A percentile compares a stretch with the other conserved stretches of the same genome.
These are phyloP conservation scores for Colletotrichum magnum DNA, from an alignment of 2,329 filamentous ascomycete genomes.

Conservation along the genomic window DNA sequence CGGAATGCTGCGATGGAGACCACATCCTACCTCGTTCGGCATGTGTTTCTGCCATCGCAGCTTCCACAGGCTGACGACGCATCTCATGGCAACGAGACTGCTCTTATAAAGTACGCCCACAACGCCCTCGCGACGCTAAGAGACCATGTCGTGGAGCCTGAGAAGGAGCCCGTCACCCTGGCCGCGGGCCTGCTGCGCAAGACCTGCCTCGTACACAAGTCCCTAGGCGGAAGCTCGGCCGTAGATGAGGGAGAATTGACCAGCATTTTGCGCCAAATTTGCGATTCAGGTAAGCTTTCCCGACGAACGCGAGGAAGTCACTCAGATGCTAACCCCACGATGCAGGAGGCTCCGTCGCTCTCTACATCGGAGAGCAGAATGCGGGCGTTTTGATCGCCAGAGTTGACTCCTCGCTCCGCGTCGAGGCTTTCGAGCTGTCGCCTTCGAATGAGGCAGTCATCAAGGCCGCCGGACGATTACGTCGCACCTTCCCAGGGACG, in stretches of 20 bases:
- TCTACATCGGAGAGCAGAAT: slow-evolving; percentile 53
- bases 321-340: neutral
- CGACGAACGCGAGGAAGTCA: too few relatives aligned
- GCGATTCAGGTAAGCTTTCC: neutral
- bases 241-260: neutral
- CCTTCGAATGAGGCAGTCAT: slow-evolving; percentile 46
- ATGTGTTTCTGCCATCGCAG: slow-evolving; percentile 51
- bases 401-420: slow-evolving; percentile 36
- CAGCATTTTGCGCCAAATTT: neutral
- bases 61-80: slow-evolving; percentile 44
- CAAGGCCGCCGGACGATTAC: slow-evolving; percentile 48
- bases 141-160: neutral
- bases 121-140: neutral
- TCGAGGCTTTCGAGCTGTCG: slow-evolving; percentile 54
- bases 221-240: neutral
- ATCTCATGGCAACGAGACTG: neutral
- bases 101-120: neutral
- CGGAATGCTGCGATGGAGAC: too few relatives aligned
- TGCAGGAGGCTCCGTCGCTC: slow-evolving; percentile 42
- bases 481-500: slow-evolving; percentile 47
- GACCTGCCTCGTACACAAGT: neutral
- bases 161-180: neutral
- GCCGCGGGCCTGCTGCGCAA: neutral
- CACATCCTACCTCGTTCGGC: slow-evolving; percentile 36
- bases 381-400: slow-evolving; percentile 50